Base-by-base conservation (phyloP, 352 stramenopile genomes). In the Globisporangium parvum region DNA sequence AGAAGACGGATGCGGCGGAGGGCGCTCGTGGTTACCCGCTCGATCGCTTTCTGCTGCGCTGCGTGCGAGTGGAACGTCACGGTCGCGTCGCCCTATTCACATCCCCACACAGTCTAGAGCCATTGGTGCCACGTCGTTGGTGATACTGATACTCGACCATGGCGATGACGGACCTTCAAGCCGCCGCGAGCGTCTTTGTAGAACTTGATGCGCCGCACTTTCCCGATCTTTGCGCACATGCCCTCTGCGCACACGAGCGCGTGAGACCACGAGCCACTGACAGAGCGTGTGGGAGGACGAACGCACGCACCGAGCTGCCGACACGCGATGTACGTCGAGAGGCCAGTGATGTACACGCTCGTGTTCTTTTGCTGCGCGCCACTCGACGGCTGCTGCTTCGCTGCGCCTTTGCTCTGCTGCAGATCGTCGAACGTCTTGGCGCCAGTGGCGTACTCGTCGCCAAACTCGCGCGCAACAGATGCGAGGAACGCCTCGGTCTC, bases 191-290 rank as follows among this genome's bases (percentile, higher is more conserved):
- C 77, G 57, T 91, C 73, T 51, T 91, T 82, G 74, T 94, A 94
- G 53, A 94, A 93, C 56, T 94, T 94, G 60, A 91, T 73, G 21
- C 85, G 85, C 14, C 81, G 77, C 57, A 94, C 85, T 64, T 90
- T 91, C 54, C 85, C 85, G 4, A 94, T 63, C 53, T 81, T 85
- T 31, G 62, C 57, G 60, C 80, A 91, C 26, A 91, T 50, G 18
- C 67, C 71, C 71, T 94, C 84, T 94, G 48, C 14, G 39, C 39
- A 45, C 14, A 45, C 14, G 39, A 45, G 39, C 21, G 39, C 1
- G 10, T 18, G 39, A 21, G 2, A 12, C 54, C 17, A 40, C 17
- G 2, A 18, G 8, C 23, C 47, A 31, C 24, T 11, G 18, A 31
- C 14, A n/a, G n/a, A n/a, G n/a, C n/a, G n/a, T n/a, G n/a, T n/a